Evolutionary conservation across 306 rosid genomes (phyloP).

Genomic region (Rosa persica): DNA sequence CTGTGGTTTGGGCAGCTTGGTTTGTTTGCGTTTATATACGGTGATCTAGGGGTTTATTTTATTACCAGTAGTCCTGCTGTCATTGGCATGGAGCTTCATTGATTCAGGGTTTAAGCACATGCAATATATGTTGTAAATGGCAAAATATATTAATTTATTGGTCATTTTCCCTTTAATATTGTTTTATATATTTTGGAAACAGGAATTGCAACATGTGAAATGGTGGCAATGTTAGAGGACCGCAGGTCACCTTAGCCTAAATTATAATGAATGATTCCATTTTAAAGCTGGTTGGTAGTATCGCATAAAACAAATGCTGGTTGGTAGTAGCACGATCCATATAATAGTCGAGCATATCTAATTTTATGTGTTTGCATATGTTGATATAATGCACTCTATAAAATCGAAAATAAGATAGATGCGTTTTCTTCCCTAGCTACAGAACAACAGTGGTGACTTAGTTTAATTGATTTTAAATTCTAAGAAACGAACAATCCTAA

Average conservation of each 20-base stretch:
- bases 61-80: neutral
- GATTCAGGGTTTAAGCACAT: neutral
- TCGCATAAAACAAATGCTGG: neutral
- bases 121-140: neutral
- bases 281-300: neutral
- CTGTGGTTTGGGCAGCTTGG: neutral
- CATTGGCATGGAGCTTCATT: conserved; percentile 7
- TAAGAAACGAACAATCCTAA: neutral
- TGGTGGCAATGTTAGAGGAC: neutral
- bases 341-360: neutral
- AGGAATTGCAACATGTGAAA: neutral
- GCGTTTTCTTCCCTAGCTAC: neutral
- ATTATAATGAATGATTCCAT: neutral
- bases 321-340: neutral
- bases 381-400: neutral
- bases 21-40: conserved; percentile 6
- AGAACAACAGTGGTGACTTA: neutral
- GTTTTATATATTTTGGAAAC: neutral
- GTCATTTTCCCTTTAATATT: neutral
- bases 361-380: neutral
- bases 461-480: neutral
- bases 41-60: neutral
- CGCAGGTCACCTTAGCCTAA: conserved; percentile 6
- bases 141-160: neutral
- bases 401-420: neutral